Evolutionary conservation across 495 filamentous ascomycete species (phyloP).

Genomic region (Penicillium turbatum): DNA sequence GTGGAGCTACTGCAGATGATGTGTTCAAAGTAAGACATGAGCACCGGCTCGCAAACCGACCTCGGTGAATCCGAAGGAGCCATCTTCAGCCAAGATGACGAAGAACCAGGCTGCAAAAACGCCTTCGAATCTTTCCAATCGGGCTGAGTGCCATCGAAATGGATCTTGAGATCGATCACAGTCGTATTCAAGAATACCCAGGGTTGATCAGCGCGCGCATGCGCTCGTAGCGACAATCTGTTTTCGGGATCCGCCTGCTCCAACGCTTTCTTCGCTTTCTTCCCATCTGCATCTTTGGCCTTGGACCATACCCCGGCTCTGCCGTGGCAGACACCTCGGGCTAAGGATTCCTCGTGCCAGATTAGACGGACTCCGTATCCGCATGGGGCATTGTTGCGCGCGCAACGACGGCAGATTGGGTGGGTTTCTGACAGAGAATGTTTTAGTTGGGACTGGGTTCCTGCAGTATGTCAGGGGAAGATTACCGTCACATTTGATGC

Average conservation of each 20-base stretch:
- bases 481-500: slow-evolving; percentile 27
- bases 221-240: not conserved
- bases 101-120: not conserved
- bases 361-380: slow-evolving; percentile 21
- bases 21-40: slow-evolving; percentile 23
- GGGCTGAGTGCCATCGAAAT: slow-evolving; percentile 9
- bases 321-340: slow-evolving; percentile 25
- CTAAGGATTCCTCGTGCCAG: slow-evolving; percentile 26
- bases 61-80: slow-evolving; percentile 1
- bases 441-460: not conserved
- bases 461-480: not conserved
- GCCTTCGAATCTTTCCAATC: not conserved
- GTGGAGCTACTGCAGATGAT: slow-evolving; percentile 27
- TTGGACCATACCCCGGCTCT: slow-evolving; percentile 25
- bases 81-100: slow-evolving; percentile 4
- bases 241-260: not conserved
- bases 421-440: slow-evolving; percentile 8
- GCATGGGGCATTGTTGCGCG: slow-evolving; percentile 14
- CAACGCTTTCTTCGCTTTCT: not conserved
- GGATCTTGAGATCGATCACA: slow-evolving; percentile 18
- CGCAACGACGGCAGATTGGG: slow-evolving; percentile 22
- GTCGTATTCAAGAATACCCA: slow-evolving; percentile 26
- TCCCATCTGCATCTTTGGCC: not conserved
- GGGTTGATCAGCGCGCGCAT: not conserved
- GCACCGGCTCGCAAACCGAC: slow-evolving; percentile 13